Conservation (phyloP, 345 rosid species). For the Iberis pinnata region DNA sequence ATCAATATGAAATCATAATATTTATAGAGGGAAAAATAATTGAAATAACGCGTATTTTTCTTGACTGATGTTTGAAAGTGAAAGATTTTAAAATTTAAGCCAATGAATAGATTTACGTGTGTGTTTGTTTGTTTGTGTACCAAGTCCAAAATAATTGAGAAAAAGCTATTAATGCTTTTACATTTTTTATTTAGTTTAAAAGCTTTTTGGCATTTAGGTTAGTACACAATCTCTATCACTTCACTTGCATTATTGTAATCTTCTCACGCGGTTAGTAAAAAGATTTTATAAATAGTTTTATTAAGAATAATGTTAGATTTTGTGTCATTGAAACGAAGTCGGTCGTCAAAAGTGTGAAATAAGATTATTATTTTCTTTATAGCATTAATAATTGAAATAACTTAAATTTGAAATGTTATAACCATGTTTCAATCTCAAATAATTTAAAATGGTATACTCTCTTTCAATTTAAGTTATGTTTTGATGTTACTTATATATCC, state of each 20-base stretch:
- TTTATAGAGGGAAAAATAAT: not conserved
- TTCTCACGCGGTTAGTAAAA: constrained; percentile 18
- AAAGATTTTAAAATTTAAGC: constrained; percentile 1
- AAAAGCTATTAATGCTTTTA: constrained; percentile 13
- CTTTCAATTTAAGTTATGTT: too few species aligned
- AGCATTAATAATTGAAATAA: too few species aligned
- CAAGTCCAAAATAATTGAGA: not conserved
- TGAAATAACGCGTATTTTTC: constrained; percentile 12
- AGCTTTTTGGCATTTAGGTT: constrained; percentile 24
- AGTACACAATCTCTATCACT: constrained; percentile 24
- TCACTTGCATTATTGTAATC: constrained; percentile 21
- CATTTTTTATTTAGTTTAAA: constrained; percentile 17
- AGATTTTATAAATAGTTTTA: not conserved
- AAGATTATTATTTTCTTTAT: not conserved
- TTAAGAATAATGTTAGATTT: constrained; percentile 5
- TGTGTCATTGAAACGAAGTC: constrained; percentile 11
- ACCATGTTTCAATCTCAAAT: too few species aligned
- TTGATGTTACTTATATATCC: too few species aligned
- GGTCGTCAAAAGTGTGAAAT: not conserved
- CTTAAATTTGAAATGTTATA: too few species aligned
- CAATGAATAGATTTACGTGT: constrained; percentile 14
- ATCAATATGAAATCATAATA: too few species aligned
- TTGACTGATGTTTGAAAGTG: constrained; percentile 14
- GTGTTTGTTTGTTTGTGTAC: constrained; percentile 2
- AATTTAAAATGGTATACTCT: too few species aligned